These are phyloP conservation scores for Cercospora brassicicola DNA, from an alignment of 2,329 filamentous ascomycete species.

Conservation along the genomic window DNA sequence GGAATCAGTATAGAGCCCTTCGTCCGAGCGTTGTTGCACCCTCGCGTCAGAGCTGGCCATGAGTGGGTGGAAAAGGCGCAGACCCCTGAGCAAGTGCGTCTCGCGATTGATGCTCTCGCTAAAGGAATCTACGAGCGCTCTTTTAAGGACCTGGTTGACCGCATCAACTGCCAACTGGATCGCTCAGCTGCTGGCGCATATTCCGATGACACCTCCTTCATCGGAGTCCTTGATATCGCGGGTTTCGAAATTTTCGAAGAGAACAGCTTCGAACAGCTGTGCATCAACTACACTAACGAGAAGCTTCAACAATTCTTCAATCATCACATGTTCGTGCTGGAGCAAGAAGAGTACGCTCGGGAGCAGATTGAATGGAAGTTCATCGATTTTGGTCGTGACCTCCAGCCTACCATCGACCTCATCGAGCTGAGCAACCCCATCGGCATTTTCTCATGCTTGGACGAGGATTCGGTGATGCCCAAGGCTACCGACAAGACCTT, in stretches of 20 bases:
- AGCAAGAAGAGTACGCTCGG: constrained; percentile 95
- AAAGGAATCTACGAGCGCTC: constrained; percentile 98
- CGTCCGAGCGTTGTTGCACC: constrained; percentile 83
- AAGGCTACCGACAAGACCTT: constrained; percentile 97
- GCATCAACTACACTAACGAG: constrained; percentile 99
- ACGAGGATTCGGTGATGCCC: constrained; percentile 98
- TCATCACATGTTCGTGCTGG: constrained; percentile 98
- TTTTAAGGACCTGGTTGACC: constrained; percentile 86
- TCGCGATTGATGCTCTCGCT: constrained; percentile 83
- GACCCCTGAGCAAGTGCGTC: constrained; percentile 90
- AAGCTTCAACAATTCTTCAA: constrained; percentile 99
- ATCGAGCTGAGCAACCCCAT: constrained; percentile 97
- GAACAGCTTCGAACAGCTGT: constrained; percentile 98
- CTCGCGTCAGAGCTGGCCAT: constrained; percentile 88
- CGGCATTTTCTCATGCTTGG: constrained; percentile 95
- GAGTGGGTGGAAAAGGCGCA: constrained; percentile 99
- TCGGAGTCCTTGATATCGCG: constrained; percentile 96
- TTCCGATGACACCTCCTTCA: constrained; percentile 88
- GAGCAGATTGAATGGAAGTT: constrained; percentile 99
- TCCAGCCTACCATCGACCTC: constrained; percentile 95
- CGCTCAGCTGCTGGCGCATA: constrained; percentile 68
- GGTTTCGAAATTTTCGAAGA: constrained; percentile 98
- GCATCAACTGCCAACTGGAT: constrained; percentile 90
- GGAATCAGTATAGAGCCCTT: constrained; percentile 85
- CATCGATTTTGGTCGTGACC: constrained; percentile 95